phyloP scores from a whole-genome alignment of 768 basidiomycete species.

The Lactarius evosmus region DNA sequence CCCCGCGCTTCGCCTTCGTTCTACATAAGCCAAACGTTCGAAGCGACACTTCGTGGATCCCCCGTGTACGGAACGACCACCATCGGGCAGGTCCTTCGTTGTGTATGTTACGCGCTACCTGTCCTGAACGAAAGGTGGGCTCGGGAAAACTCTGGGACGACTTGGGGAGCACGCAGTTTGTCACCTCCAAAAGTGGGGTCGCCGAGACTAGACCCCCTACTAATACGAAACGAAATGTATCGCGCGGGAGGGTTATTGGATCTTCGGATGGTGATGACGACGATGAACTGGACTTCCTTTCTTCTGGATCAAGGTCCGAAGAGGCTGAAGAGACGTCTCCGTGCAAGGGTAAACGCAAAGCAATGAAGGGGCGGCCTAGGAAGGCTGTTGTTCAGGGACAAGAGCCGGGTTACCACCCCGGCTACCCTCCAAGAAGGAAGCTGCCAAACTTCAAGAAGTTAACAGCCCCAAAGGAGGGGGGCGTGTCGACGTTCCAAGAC shows the following conservation, averaged over 20 bases:
- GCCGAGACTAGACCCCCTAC: not conserved
- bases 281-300: constrained; percentile 23
- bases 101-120: not conserved
- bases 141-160: constrained; percentile 23
- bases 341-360: constrained; percentile 8
- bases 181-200: not conserved
- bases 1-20: not conserved
- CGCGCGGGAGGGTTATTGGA: not conserved
- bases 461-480: constrained; percentile 3
- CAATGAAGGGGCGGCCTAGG: constrained; percentile 3
- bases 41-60: not conserved
- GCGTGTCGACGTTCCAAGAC: constrained; percentile 13
- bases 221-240: constrained; percentile 2
- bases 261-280: constrained; percentile 21
- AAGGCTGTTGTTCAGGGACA: not conserved
- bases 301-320: constrained; percentile 20
- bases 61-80: not conserved
- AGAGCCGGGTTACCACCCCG: not conserved
- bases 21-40: not conserved
- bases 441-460: constrained; percentile 25
- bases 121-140: not conserved
- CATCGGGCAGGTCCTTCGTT: not conserved
- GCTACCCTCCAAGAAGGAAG: constrained; percentile 14
- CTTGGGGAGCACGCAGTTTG: constrained; percentile 16
- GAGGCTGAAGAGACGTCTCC: constrained; percentile 5